These are phyloP conservation scores for Pontederia crassipes DNA, from an alignment of 176 grass and related monocot genomes.

Conservation along the genomic window DNA sequence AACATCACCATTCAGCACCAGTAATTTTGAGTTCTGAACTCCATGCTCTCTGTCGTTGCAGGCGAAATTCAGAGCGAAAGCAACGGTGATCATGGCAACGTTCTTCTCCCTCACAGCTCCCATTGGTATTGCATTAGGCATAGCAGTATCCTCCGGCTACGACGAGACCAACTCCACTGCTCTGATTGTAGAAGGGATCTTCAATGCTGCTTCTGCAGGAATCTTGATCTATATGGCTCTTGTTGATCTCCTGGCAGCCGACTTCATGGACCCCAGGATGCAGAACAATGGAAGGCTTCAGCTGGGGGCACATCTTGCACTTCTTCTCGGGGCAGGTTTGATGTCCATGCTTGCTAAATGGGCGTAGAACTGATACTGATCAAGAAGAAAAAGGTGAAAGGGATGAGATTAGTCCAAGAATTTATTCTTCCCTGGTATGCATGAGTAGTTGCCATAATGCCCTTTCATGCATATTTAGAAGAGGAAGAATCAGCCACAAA, in stretches of 20 bases:
- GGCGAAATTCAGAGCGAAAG: slow-evolving; percentile 38
- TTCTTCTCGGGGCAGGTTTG: slow-evolving; percentile 30
- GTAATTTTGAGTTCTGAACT: not conserved
- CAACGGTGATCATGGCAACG: slow-evolving; percentile 27
- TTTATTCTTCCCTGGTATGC: not conserved
- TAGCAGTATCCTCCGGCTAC: slow-evolving; percentile 49
- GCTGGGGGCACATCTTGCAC: slow-evolving; percentile 30
- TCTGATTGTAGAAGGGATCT: slow-evolving; percentile 45
- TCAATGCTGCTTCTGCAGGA: slow-evolving; percentile 33
- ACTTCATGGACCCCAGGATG: slow-evolving; percentile 56
- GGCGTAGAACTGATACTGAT: slow-evolving; percentile 9
- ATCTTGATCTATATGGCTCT: slow-evolving; percentile 77
- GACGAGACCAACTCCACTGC: slow-evolving; percentile 38
- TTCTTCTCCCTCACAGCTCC: slow-evolving; percentile 74
- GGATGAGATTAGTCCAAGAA: not conserved
- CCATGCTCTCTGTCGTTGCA: not conserved
- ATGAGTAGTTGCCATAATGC: not conserved
- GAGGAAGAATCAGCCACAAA: not conserved
- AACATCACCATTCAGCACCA: not conserved
- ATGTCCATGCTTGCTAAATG: slow-evolving; percentile 74
- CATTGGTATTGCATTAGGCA: slow-evolving; percentile 44
- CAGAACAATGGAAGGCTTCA: slow-evolving; percentile 40
- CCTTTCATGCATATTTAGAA: not conserved
- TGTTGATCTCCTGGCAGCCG: slow-evolving; percentile 50
- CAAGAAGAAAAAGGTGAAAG: not conserved